Conservation (phyloP, 768 basidiomycete genomes). For the Candolleomyces aberdarensis region DNA sequence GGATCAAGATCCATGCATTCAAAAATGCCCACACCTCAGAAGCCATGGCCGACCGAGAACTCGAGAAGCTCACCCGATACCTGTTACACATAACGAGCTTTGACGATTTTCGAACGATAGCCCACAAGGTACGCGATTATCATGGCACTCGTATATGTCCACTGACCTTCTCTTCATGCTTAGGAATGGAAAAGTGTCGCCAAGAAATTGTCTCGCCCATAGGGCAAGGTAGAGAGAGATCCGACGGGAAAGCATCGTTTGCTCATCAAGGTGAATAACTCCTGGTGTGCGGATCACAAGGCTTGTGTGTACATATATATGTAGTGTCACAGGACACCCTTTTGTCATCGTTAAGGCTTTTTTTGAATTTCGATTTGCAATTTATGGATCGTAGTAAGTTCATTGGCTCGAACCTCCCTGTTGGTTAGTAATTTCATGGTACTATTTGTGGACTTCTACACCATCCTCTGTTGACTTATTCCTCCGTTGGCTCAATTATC, state of each 20-base stretch:
- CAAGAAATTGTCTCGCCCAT: constrained; percentile 30
- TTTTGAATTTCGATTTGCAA: too few relatives aligned
- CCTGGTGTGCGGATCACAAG: too few relatives aligned
- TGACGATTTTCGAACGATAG: constrained; percentile 59
- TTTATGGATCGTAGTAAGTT: neutral
- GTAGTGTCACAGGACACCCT: too few relatives aligned
- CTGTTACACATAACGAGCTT: constrained; percentile 59
- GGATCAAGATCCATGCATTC: constrained; percentile 81
- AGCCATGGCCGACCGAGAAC: constrained; percentile 63
- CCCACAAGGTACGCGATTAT: constrained; percentile 58
- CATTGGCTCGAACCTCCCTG: neutral
- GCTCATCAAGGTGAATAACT: too few relatives aligned
- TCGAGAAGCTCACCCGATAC: constrained; percentile 62
- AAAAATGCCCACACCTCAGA: constrained; percentile 70
- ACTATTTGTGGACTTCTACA: too few relatives aligned
- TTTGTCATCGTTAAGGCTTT: too few relatives aligned
- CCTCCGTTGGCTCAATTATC: too few relatives aligned
- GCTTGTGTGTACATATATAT: too few relatives aligned
- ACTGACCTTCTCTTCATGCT: neutral
- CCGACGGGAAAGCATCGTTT: too few relatives aligned
- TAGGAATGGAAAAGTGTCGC: constrained; percentile 53
- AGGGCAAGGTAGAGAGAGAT: too few relatives aligned
- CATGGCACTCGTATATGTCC: neutral
- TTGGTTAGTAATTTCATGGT: neutral
- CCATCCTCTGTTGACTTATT: too few relatives aligned